phyloP scores from a whole-genome alignment of 2,329 filamentous ascomycete species.

The Xylaria digitata region DNA sequence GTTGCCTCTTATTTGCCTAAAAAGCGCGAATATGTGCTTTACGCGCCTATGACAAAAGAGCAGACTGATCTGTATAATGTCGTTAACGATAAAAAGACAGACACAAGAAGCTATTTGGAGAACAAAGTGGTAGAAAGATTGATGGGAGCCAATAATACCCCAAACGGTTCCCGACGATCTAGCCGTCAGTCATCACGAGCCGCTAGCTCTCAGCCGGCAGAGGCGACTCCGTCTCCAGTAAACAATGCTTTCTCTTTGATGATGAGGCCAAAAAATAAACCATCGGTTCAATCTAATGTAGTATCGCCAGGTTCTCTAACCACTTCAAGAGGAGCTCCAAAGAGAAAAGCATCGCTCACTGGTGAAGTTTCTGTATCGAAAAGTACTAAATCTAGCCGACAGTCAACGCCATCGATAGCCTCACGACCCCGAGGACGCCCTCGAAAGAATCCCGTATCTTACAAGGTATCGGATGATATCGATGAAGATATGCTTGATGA shows the following conservation, averaged over 20 bases:
- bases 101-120: constrained; percentile 81
- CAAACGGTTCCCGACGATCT: constrained; percentile 49
- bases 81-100: constrained; percentile 66
- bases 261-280: constrained; percentile 59
- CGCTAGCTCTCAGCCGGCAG: constrained; percentile 46
- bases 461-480: constrained; percentile 67
- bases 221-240: constrained; percentile 41
- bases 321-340: constrained; percentile 40
- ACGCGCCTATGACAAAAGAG: constrained; percentile 88
- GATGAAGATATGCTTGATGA: constrained; percentile 78
- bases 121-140: constrained; percentile 78
- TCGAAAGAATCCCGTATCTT: constrained; percentile 60
- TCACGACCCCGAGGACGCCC: constrained; percentile 59
- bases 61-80: constrained; percentile 89
- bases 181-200: constrained; percentile 57
- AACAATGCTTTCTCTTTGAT: constrained; percentile 64
- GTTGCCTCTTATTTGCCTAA: constrained; percentile 92
- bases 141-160: constrained; percentile 62
- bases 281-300: constrained; percentile 42
- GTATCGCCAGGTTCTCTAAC: constrained; percentile 33
- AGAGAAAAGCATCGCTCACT: constrained; percentile 53
- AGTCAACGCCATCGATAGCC: constrained; percentile 75
- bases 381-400: constrained; percentile 78
- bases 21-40: constrained; percentile 96
- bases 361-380: constrained; percentile 64